These are phyloP conservation scores for Acer campestre DNA, from an alignment of 345 rosid genomes.

Conservation along the genomic window DNA sequence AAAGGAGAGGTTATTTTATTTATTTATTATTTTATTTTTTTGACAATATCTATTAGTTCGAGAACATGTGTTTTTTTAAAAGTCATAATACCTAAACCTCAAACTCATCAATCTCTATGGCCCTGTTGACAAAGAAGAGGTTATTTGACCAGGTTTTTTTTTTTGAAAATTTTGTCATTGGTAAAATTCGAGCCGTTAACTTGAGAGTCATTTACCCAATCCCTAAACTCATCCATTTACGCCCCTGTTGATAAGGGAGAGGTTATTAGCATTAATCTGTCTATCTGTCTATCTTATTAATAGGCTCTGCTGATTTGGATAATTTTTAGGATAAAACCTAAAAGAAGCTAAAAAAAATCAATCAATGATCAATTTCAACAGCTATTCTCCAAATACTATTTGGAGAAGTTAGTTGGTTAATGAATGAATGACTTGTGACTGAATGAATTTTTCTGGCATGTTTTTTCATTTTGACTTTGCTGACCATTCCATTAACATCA, in stretches of 20 bases:
- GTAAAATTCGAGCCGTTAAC: too few relatives aligned
- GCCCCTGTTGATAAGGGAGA: background rate
- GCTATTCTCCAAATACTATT: background rate
- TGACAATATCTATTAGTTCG: too few relatives aligned
- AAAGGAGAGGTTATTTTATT: background rate
- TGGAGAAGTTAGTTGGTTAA: background rate
- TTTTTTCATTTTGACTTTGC: background rate
- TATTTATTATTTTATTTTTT: too few relatives aligned
- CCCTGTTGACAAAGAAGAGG: too few relatives aligned
- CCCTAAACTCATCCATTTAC: too few relatives aligned
- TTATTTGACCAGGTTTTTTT: too few relatives aligned
- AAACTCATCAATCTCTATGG: too few relatives aligned
- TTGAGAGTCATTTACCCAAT: too few relatives aligned
- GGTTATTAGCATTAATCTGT: background rate
- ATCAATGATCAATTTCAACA: background rate
- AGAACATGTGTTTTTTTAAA: too few relatives aligned
- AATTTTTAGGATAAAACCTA: constrained; percentile 5
- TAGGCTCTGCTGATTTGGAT: constrained; percentile 14
- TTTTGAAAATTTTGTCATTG: too few relatives aligned
- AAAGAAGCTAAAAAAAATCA: background rate
- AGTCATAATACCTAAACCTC: too few relatives aligned
- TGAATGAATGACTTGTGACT: background rate
- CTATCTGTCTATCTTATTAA: background rate
- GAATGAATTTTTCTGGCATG: background rate
- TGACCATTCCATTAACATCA: constrained; percentile 10